phyloP scores from a whole-genome alignment of 163 green algal species.

The Trebouxiophyceae sp. region DNA sequence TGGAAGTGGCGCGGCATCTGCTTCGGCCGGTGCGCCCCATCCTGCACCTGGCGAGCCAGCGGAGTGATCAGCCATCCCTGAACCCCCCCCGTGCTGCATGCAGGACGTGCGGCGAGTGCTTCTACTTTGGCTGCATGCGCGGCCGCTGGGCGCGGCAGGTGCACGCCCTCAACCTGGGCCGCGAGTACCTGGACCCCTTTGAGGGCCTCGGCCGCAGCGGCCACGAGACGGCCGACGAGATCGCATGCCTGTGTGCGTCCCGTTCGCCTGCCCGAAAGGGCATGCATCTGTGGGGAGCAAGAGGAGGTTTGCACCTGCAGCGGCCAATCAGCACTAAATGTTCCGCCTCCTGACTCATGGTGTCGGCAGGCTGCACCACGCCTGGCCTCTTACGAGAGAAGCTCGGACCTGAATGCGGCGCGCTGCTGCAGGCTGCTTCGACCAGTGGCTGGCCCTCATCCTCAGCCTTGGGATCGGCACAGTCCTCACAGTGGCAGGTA shows the following conservation, averaged over 20 bases:
- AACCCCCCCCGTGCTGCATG: no score
- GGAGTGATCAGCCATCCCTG: no score
- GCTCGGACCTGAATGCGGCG: slow-evolving; percentile 29
- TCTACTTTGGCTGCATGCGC: slow-evolving; percentile 30
- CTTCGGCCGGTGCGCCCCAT: background rate
- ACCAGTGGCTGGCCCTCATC: slow-evolving; percentile 22
- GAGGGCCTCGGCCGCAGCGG: background rate
- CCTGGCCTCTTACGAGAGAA: slow-evolving; percentile 15
- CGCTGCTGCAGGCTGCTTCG: slow-evolving; percentile 15
- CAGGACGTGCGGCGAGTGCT: slow-evolving; percentile 32
- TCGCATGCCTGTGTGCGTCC: background rate
- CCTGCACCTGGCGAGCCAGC: background rate
- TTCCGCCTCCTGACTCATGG: no score
- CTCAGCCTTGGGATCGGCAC: slow-evolving; percentile 30
- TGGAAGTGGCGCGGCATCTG: background rate
- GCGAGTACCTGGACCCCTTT: slow-evolving; percentile 4
- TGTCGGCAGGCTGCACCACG: no score
- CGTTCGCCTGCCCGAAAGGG: no score
- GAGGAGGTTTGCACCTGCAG: no score
- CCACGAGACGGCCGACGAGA: background rate
- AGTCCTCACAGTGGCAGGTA: slow-evolving; percentile 24
- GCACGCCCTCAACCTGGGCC: slow-evolving; percentile 5
- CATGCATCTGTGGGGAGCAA: no score
- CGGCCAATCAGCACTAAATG: no score
- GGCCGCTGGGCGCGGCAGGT: slow-evolving; percentile 22